Evolutionary conservation across 345 rosid species (phyloP).

Genomic region (Populus davidiana): DNA sequence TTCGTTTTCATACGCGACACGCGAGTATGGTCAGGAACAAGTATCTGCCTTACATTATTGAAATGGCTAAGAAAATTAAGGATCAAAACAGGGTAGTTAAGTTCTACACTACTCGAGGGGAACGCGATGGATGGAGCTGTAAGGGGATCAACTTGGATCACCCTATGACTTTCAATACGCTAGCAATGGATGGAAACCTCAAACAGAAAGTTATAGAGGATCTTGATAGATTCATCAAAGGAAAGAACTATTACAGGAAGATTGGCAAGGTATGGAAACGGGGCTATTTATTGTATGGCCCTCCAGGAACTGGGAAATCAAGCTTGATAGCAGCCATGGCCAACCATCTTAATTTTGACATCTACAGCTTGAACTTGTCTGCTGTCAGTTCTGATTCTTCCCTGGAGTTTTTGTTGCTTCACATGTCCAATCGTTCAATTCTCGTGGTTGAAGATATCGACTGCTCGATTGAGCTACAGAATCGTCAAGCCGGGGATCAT

Average conservation of each 20-base stretch:
- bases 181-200: conserved; percentile 41
- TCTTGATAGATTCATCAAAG: conserved; percentile 30
- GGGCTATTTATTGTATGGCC: conserved; percentile 38
- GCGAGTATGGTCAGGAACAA: conserved; percentile 21
- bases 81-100: conserved; percentile 26
- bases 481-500: conserved; percentile 19
- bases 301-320: conserved; percentile 44
- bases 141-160: conserved; percentile 31
- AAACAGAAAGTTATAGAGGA: conserved; percentile 28
- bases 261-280: conserved; percentile 38
- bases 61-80: conserved; percentile 31
- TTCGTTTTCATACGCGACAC: conserved; percentile 29
- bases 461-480: conserved; percentile 36
- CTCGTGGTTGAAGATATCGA: conserved; percentile 53
- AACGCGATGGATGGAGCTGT: conserved; percentile 30
- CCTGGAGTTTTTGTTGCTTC: conserved; percentile 35
- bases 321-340: conserved; percentile 50
- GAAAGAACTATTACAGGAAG: conserved; percentile 28
- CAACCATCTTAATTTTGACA: conserved; percentile 37
- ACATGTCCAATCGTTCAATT: conserved; percentile 38
- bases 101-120: conserved; percentile 23
- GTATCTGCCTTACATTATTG: conserved; percentile 36
- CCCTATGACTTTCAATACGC: conserved; percentile 40
- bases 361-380: conserved; percentile 36
- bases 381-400: conserved; percentile 27